Evolutionary conservation across 345 rosid genomes (phyloP), one percentile per base, ranked within the genome.

Genomic region (Citrus inodora): DNA sequence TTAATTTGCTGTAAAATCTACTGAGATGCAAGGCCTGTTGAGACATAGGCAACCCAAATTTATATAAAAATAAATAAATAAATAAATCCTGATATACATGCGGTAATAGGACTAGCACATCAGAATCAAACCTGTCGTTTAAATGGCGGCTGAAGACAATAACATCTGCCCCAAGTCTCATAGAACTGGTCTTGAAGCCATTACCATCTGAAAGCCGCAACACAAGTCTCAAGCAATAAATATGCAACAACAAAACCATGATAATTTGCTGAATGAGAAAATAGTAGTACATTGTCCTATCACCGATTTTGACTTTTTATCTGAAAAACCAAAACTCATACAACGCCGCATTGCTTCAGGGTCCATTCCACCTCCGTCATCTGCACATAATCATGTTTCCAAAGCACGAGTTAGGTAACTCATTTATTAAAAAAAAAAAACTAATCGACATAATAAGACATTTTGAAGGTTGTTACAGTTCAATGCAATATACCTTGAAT

Each of bases 251-350:
- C 58, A 59, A 13, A 65, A 69, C 40, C 40, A 79, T 22, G 85
- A n/a, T 24, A 4, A 42, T 13, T 56, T 35, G 28, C 58, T 59
- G 30, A 81, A 85, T 32, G 11, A 37, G 53, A 42, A 42, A 28
- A 82, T 81, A 75, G 60, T 28, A 69, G 42, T 90, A 96, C 98
- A 95, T 87, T 87, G 83, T 87, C 98, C 99, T 85, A 96, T 93
- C 21, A 97, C 86, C 55, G 88, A 83, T 71, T 84, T 88, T 19
- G 92, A 86, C 81, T 87, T 91, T 77, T 93, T 94, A 85, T 94
- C 97, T 62, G 98, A 96, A 89, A 91, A 96, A 76, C 98, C 98
- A 89, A 96, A 96, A 86, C 98, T 95, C 94, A 96, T 90, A 76
- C 99, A 94, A 46, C 78, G 87, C 55, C 97, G 89, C 83, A 96